Percentiles rank a stretch among this genome's conserved stretches.
Conservation (phyloP, 371 early-diverging fungal genomes). For the Mucor racemosus region DNA sequence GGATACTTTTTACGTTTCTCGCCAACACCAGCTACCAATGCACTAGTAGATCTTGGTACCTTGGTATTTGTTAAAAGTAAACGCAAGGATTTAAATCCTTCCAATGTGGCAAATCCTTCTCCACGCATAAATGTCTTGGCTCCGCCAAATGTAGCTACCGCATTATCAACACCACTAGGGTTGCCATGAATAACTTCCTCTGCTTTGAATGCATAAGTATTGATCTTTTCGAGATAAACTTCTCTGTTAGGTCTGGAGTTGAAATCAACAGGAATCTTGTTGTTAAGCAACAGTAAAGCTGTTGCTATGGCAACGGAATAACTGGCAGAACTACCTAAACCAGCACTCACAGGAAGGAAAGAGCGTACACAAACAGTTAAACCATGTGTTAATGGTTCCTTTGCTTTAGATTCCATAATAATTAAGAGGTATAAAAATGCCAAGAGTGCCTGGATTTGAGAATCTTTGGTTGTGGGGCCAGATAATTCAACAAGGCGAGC, state of each 20-base stretch:
- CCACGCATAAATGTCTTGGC: conserved; percentile 64
- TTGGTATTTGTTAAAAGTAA: conserved; percentile 87
- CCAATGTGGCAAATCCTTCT: conserved; percentile 44
- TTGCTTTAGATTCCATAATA: conserved; percentile 29
- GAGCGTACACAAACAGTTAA: conserved; percentile 75
- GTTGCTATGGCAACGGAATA: conserved; percentile 84
- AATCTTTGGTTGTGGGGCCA: conserved; percentile 13
- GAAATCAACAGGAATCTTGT: conserved; percentile 36
- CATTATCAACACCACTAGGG: conserved; percentile 95
- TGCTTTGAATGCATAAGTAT: conserved; percentile 86
- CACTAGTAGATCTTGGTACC: conserved; percentile 88
- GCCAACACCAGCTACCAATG: conserved; percentile 84
- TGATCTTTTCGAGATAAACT: conserved; percentile 59
- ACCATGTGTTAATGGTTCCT: conserved; percentile 30
- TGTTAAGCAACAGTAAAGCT: conserved; percentile 67
- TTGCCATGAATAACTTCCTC: conserved; percentile 96
- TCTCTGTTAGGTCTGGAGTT: conserved; percentile 14
- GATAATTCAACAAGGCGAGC: conserved; percentile 20
- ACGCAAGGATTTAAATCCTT: conserved; percentile 66
- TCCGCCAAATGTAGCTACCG: conserved; percentile 85
- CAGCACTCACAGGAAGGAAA: conserved; percentile 91
- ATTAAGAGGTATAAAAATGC: conserved; percentile 53
- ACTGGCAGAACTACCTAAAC: conserved; percentile 95
- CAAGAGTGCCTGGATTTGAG: conserved; percentile 41
- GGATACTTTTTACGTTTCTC: conserved; percentile 68